Base-by-base conservation (phyloP, 2,329 filamentous ascomycete genomes). In the Colletotrichum tropicicola region DNA sequence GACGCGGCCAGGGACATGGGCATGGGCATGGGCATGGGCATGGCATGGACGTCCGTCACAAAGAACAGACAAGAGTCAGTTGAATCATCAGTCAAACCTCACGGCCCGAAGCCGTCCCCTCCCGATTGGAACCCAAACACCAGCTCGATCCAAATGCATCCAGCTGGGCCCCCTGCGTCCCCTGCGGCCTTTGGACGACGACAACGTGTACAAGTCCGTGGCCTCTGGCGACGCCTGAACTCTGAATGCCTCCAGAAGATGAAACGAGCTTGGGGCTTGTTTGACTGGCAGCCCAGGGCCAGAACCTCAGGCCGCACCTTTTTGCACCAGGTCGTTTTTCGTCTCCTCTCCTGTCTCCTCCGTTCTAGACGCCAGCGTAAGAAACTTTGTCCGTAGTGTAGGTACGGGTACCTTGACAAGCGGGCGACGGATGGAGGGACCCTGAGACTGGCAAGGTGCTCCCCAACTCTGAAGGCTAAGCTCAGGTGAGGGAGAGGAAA, bases 61-160 rank as follows among this genome's bases (percentile, higher is more conserved):
- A 57, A 49, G 51, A 45, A 32, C 41, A 37, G 28, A 32, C 41
- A 45, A 65, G 61, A 65, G 49, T 61, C 57, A 56, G 61, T 65
- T 17, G 56, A 65, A 60, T 48, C 61, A 49, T 60, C 41, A 49
- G 55, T 55, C 60, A 63, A 65, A 65, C 57, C 61, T 61, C 17
- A 52, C 61, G 61, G 61, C 61, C 61, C 57, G 61, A 65, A 65
- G 57, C 57, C 61, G 61, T 49, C 19, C 45, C 27, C 35, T 55
- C 59, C 57, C 61, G 61, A 65, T 61, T 65, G 61, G 61, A 56
- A 56, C 28, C 37, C 49, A 56, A 61, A 65, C 61, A 56, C 44
- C 61, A 65, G 49, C 61, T 65, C 15, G 57, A 65, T 65, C 61
- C 57, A 56, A n/a, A 65, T 52, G 49, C 44, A 48, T 28, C 43